Evolutionary conservation across 306 rosid genomes (phyloP).

Genomic region (Ochetophila trinervis): DNA sequence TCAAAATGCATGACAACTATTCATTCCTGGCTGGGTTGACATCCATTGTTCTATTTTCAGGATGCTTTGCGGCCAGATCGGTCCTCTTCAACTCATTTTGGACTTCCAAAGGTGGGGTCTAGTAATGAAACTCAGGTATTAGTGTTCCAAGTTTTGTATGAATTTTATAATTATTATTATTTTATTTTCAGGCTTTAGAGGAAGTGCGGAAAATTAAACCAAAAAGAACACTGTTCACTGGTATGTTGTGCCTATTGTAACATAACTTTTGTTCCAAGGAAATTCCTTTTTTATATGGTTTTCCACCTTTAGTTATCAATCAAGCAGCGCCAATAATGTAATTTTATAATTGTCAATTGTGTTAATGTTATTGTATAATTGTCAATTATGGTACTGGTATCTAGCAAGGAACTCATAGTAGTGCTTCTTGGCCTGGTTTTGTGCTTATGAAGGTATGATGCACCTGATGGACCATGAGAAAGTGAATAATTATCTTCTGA

Average conservation of each 20-base stretch:
- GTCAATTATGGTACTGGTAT: conserved; percentile 6
- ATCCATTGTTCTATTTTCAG: conserved; percentile 36
- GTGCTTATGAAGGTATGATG: conserved; percentile 78
- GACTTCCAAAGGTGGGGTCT: conserved; percentile 72
- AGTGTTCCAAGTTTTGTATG: conserved; percentile 13
- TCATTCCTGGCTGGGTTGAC: conserved; percentile 25
- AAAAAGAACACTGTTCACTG: conserved; percentile 80
- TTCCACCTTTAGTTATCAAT: conserved; percentile 4
- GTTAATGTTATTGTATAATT: background rate
- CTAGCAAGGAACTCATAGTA: conserved; percentile 1
- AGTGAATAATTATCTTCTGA: conserved; percentile 59
- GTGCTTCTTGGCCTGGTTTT: conserved; percentile 13
- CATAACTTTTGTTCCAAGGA: background rate
- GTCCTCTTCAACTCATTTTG: conserved; percentile 83
- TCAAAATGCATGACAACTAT: background rate
- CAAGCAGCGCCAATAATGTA: background rate
- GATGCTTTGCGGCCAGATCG: conserved; percentile 87
- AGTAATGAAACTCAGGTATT: background rate
- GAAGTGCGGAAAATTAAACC: conserved; percentile 93
- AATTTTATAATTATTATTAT: background rate
- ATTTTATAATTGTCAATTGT: background rate
- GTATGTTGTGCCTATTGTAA: conserved; percentile 32
- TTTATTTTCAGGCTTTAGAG: conserved; percentile 65
- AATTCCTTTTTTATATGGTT: conserved; percentile 1
- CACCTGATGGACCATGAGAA: conserved; percentile 94